Conservation (phyloP, 768 basidiomycete species). For the Mycena belliarum region DNA sequence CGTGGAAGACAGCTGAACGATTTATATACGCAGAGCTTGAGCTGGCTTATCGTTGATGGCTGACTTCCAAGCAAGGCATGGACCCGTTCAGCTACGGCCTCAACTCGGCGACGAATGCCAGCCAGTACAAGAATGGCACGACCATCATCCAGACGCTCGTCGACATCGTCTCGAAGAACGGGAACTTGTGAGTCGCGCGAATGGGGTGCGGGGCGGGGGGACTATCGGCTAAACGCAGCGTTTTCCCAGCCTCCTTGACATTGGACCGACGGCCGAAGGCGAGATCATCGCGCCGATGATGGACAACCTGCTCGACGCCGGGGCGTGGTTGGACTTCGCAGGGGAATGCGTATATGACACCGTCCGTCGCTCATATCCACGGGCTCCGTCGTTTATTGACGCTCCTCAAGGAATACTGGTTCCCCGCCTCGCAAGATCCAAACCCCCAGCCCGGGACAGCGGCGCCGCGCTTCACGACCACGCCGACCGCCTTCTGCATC, state of each 20-base stretch:
- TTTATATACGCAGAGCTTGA: too few species aligned
- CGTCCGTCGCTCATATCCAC: constrained; percentile 30
- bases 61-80: constrained; percentile 51
- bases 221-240: background rate
- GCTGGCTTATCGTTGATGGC: too few species aligned
- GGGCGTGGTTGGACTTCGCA: constrained; percentile 50
- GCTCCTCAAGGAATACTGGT: constrained; percentile 46
- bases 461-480: constrained; percentile 49
- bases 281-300: constrained; percentile 51
- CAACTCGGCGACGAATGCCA: constrained; percentile 41
- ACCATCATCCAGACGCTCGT: constrained; percentile 52
- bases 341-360: constrained; percentile 57
- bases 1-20: too few species aligned
- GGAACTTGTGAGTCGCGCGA: constrained; percentile 49
- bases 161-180: constrained; percentile 63
- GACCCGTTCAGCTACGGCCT: constrained; percentile 54
- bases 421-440: constrained; percentile 41
- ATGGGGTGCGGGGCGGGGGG: background rate
- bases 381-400: background rate
- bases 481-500: constrained; percentile 52
- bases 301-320: constrained; percentile 49
- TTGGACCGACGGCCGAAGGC: constrained; percentile 58
- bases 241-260: constrained; percentile 43
- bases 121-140: constrained; percentile 49
- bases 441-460: constrained; percentile 25